Base-by-base conservation (phyloP, 2,329 filamentous ascomycete genomes). In the Fusarium temperatum region DNA sequence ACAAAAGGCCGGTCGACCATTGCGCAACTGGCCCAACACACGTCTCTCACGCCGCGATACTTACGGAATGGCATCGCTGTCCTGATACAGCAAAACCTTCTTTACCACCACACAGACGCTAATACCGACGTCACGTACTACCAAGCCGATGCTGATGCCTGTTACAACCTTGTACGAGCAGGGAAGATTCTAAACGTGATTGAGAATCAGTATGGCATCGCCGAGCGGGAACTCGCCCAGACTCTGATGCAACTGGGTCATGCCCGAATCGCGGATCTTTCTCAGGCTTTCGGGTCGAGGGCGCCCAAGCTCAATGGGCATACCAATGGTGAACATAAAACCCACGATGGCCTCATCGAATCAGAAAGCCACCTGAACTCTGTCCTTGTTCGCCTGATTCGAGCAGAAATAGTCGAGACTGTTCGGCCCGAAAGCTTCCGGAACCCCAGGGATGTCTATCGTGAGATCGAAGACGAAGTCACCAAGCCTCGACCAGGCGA, bases 51-150 rank as follows among this genome's bases (percentile, higher is more conserved):
- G 62, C 87, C 89, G n/a, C 90, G 90, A 60, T 92, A 97, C 80
- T 85, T 98, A 73, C 93, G 92, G 78, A 91, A 95, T 83, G 95
- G 93, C 26, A 88, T 99, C 58, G 91, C 91, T 60, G 92, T 96
- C 38, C 91, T 98, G 73, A 89, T 97, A 47, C 96, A 98, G 81
- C 93, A 98, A 80, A 94, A 95, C 79, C 89, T 98, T 55, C 86
- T 97, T 72, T 94, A 91, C 81, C 92, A 95, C 82, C 88, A 91
- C 74, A 89, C 90, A 74, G 88, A 91, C 68, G 80, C 86, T 63
- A 89, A 92, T 63, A 88, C 89, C 48, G 88, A 88, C 51, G 81
- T 87, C 56, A 93, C 93, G 30, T 91, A 90, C 80, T 99, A 98
- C 84, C 94, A 98, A 81, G 93, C 94, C 66, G 95, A 98, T 78